A percentile compares a stretch with the other conserved stretches of the same genome.
Conservation (phyloP, 2,329 filamentous ascomycete species). For the Zymoseptoria tritici region DNA sequence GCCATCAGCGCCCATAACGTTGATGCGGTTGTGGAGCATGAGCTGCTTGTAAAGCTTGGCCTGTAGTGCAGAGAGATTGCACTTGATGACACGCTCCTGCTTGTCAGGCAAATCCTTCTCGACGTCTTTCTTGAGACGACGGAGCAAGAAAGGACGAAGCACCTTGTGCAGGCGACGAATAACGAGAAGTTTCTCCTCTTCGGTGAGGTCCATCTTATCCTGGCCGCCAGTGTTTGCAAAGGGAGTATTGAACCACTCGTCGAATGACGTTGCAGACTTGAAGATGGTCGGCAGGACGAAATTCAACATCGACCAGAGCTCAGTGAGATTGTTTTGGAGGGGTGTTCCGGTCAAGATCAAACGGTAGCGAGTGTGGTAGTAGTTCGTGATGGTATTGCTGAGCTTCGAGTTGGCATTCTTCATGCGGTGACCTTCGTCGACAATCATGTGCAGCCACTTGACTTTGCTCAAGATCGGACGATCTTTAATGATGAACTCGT, state of each 20-base stretch:
- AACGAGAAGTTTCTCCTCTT: conserved; percentile 98
- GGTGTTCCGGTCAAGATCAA: conserved; percentile 96
- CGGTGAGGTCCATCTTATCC: conserved; percentile 96
- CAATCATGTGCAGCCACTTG: conserved; percentile 99
- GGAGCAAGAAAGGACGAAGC: conserved; percentile 88
- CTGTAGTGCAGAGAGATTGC: conserved; percentile 92
- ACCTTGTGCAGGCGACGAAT: conserved; percentile 98
- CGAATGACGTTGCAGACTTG: conserved; percentile 97
- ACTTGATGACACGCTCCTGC: conserved; percentile 98
- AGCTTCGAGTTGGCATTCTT: conserved; percentile 97
- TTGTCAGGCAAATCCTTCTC: conserved; percentile 98
- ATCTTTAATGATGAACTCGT: conserved; percentile 99
- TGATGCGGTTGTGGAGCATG: conserved; percentile 88
- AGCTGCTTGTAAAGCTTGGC: conserved; percentile 95
- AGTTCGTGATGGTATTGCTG: conserved; percentile 86
- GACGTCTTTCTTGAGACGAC: conserved; percentile 98
- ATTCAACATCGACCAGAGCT: conserved; percentile 96
- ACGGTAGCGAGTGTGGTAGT: conserved; percentile 91
- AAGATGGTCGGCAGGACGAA: conserved; percentile 98
- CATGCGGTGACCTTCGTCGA: conserved; percentile 99
- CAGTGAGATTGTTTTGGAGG: conserved; percentile 90
- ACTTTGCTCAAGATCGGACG: conserved; percentile 92
- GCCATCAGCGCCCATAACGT: conserved; percentile 87
- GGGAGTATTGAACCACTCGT: conserved; percentile 99
- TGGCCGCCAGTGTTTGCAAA: conserved; percentile 97